Evolutionary conservation across 2,329 filamentous ascomycete genomes (phyloP).

Genomic region (Penicillium hordei): DNA sequence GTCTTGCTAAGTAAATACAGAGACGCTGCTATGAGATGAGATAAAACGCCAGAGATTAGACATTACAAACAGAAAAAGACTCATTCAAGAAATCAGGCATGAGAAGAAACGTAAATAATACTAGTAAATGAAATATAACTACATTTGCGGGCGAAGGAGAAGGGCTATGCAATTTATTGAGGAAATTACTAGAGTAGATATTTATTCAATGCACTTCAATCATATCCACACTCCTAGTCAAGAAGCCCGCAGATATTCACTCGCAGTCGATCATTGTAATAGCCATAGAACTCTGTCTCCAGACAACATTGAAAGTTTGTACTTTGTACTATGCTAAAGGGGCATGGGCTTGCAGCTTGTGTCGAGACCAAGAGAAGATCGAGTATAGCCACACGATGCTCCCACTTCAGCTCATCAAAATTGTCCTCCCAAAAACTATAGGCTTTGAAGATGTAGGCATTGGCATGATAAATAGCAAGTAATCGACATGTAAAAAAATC

Average conservation of each 20-base stretch:
- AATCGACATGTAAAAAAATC: conserved; percentile 64
- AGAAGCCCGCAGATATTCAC: conserved; percentile 63
- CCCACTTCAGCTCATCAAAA: neutral
- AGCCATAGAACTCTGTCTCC: conserved; percentile 68
- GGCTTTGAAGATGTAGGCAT: neutral
- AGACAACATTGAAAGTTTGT: conserved; percentile 62
- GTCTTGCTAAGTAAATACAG: neutral
- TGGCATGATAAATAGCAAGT: too few species aligned
- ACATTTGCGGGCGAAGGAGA: neutral
- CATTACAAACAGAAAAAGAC: neutral
- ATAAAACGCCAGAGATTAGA: neutral
- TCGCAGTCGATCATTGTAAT: conserved; percentile 64
- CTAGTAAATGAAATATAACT: neutral
- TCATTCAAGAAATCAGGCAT: neutral
- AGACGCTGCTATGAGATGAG: neutral
- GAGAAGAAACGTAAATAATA: neutral
- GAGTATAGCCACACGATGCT: neutral
- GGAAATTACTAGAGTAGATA: neutral
- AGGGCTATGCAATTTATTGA: neutral
- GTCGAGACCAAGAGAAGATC: neutral
- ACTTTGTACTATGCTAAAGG: conserved; percentile 54
- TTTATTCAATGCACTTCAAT: conserved; percentile 36
- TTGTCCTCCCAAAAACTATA: neutral
- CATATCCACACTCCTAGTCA: conserved; percentile 53
- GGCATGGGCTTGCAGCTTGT: neutral